phyloP scores from a whole-genome alignment of 371 early-diverging fungal genomes.

The Basidiobolus meristosporus region DNA sequence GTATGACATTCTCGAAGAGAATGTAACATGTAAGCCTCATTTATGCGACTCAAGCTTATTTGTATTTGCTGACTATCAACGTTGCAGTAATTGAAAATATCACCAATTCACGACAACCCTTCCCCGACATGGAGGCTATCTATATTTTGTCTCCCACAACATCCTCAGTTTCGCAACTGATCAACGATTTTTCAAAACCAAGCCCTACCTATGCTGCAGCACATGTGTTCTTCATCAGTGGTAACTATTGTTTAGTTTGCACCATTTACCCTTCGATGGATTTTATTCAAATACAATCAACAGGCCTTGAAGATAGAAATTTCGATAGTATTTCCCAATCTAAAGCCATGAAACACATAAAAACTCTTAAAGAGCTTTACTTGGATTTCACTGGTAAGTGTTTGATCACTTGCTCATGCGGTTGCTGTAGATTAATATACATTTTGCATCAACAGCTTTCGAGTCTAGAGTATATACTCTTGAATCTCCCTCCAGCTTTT shows the following conservation, averaged over 20 bases:
- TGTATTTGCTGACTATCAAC: conserved; percentile 2
- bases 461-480: conserved; percentile 67
- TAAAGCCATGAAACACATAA: conserved; percentile 30
- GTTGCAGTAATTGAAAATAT: conserved; percentile 45
- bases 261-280: neutral
- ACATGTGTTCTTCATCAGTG: conserved; percentile 49
- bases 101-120: conserved; percentile 59
- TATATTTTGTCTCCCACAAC: conserved; percentile 75
- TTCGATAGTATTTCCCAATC: conserved; percentile 37
- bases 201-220: conserved; percentile 49
- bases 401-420: neutral
- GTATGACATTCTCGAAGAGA: conserved; percentile 83
- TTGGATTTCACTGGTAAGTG: conserved; percentile 44
- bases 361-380: conserved; percentile 54
- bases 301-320: conserved; percentile 18
- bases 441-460: conserved; percentile 22
- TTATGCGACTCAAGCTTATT: neutral
- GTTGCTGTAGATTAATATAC: neutral
- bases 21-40: conserved; percentile 51
- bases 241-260: neutral
- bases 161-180: conserved; percentile 50
- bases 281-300: neutral
- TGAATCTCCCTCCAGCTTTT: conserved; percentile 43
- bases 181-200: conserved; percentile 49
- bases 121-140: conserved; percentile 73